These are phyloP conservation scores for Crucihimalaya himalaica DNA, from an alignment of 345 rosid genomes.

Conservation along the genomic window DNA sequence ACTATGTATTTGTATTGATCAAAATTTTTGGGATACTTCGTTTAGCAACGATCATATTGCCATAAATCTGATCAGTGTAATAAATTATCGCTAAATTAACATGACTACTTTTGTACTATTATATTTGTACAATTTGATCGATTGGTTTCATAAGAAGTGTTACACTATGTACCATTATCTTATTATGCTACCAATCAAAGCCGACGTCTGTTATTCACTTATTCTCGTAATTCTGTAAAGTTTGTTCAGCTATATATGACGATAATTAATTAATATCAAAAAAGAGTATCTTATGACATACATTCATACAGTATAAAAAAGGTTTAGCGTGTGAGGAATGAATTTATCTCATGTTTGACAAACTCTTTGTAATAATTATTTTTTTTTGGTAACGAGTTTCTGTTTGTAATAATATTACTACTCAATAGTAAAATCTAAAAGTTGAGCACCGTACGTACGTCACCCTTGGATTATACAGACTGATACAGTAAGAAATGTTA, in stretches of 20 bases:
- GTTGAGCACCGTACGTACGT: background rate
- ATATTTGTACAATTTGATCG: too few relatives aligned
- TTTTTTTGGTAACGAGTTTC: too few relatives aligned
- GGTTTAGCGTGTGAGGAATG: constrained; percentile 11
- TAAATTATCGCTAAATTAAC: too few relatives aligned
- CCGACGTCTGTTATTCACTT: background rate
- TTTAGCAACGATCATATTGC: too few relatives aligned
- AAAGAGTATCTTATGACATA: background rate
- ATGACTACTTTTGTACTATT: too few relatives aligned
- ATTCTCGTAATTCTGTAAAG: background rate
- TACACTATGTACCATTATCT: too few relatives aligned
- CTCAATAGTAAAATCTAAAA: background rate
- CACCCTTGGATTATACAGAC: background rate
- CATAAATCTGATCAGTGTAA: too few relatives aligned
- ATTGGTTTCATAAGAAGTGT: too few relatives aligned
- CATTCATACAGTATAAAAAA: background rate
- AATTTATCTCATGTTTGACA: background rate
- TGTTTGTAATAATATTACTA: background rate
- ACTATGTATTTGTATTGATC: too few relatives aligned
- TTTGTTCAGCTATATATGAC: background rate
- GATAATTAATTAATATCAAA: too few relatives aligned
- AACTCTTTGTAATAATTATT: background rate
- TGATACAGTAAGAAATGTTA: background rate
- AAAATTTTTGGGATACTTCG: too few relatives aligned
- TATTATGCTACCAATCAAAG: too few relatives aligned